Conservation (phyloP, 306 rosid genomes). For the Quercus aquifolioides region DNA sequence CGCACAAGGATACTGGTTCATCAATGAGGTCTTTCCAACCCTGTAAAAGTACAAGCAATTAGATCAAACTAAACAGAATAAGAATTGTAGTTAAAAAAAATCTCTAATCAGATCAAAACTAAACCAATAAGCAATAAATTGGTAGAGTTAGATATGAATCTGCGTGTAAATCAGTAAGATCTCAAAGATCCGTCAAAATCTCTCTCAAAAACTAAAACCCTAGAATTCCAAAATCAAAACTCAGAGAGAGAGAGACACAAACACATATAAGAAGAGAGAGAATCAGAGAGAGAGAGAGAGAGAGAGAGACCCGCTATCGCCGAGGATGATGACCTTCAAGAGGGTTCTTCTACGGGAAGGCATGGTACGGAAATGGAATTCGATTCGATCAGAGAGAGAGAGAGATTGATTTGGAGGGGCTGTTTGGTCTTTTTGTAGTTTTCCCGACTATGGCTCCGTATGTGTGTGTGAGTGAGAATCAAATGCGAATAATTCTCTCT, state of each 20-base stretch:
- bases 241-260: not conserved
- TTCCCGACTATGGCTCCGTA: not conserved
- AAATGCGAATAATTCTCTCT: not conserved
- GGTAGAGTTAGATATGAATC: too few species aligned
- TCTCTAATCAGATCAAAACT: not conserved
- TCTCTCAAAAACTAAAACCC: slow-evolving; percentile 6
- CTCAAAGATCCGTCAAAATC: slow-evolving; percentile 30
- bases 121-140: too few species aligned
- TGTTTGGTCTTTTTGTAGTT: not conserved
- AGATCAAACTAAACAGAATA: not conserved
- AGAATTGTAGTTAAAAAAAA: not conserved
- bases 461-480: not conserved
- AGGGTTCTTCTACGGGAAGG: slow-evolving; percentile 98
- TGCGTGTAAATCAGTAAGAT: slow-evolving; percentile 17
- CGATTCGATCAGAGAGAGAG: slow-evolving; percentile 27
- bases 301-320: slow-evolving; percentile 85
- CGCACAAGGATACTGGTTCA: slow-evolving; percentile 94
- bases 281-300: not conserved
- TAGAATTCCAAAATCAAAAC: not conserved
- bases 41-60: slow-evolving; percentile 42
- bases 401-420: not conserved
- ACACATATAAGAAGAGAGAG: not conserved
- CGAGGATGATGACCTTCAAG: slow-evolving; percentile 96
- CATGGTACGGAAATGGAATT: slow-evolving; percentile 42
- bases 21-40: slow-evolving; percentile 99